Percentiles rank a stretch among this genome's conserved stretches.
These are phyloP conservation scores for Blastomyces emzantsi DNA, from an alignment of 2,329 filamentous ascomycete species.

Conservation along the genomic window DNA sequence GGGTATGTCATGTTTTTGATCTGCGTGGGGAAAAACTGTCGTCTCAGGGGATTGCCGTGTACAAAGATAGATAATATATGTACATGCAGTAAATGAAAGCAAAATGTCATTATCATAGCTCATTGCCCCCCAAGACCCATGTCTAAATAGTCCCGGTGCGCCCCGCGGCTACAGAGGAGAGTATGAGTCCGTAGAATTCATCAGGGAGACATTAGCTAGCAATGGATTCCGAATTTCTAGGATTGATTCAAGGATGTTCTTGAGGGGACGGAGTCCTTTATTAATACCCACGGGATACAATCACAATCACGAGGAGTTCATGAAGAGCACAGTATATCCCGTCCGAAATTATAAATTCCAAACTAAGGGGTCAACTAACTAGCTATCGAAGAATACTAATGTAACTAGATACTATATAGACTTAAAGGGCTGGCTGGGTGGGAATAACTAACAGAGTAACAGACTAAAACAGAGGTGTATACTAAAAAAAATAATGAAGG, in stretches of 20 bases:
- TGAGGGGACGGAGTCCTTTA: neutral
- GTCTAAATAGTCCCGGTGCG: neutral
- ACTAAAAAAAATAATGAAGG: neutral
- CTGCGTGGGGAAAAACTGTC: neutral
- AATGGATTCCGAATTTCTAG: no score
- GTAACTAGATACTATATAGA: slow-evolving; percentile 9
- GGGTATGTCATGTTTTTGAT: neutral
- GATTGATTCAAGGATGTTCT: no score
- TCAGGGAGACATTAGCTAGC: no score
- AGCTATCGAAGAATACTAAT: neutral
- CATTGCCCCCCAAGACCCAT: neutral
- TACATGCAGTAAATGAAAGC: neutral
- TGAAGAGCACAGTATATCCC: neutral
- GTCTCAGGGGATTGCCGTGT: neutral
- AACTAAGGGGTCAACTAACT: slow-evolving; percentile 14
- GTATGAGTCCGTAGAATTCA: no score
- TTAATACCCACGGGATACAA: no score
- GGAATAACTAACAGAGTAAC: slow-evolving; percentile 16
- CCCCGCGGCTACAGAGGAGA: no score
- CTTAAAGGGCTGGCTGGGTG: slow-evolving; percentile 5
- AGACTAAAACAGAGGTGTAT: slow-evolving; percentile 15
- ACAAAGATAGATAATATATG: neutral
- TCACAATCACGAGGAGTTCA: neutral
- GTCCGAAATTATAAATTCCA: slow-evolving; percentile 19
- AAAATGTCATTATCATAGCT: neutral